phyloP scores from a whole-genome alignment of 257 asterid genomes.

The Lantana camara region DNA sequence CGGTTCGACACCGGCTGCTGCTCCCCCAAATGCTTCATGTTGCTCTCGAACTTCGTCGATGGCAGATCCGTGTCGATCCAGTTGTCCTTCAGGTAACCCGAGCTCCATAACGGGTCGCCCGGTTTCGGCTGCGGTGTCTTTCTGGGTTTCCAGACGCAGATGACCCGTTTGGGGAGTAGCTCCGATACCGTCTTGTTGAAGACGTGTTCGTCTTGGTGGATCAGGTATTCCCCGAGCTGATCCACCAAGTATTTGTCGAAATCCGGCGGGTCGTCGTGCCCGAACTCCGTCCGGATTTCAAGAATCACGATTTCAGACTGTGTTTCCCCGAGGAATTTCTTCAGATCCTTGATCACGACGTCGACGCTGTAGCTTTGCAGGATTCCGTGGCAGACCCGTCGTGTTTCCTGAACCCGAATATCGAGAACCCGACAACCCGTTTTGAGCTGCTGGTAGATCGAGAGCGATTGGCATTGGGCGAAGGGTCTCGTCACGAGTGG shows the following conservation, averaged over 20 bases:
- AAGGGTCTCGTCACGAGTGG: slow-evolving; percentile 73
- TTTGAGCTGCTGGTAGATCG: slow-evolving; percentile 70
- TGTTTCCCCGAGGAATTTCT: slow-evolving; percentile 65
- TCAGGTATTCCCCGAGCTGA: slow-evolving; percentile 66
- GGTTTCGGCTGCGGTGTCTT: slow-evolving; percentile 55
- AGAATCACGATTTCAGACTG: slow-evolving; percentile 69
- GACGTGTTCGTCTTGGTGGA: slow-evolving; percentile 67
- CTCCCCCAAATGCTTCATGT: slow-evolving; percentile 62
- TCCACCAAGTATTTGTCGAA: slow-evolving; percentile 63
- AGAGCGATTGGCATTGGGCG: slow-evolving; percentile 77
- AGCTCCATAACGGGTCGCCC: slow-evolving; percentile 67
- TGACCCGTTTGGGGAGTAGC: slow-evolving; percentile 69
- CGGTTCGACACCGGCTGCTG: slow-evolving; percentile 53
- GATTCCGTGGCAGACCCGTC: slow-evolving; percentile 80
- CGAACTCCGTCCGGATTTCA: slow-evolving; percentile 86
- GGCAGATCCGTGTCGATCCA: slow-evolving; percentile 93
- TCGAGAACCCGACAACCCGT: slow-evolving; percentile 73
- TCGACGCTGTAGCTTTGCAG: slow-evolving; percentile 60
- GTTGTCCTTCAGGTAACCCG: slow-evolving; percentile 67
- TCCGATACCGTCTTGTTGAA: slow-evolving; percentile 63
- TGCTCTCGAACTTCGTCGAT: slow-evolving; percentile 81
- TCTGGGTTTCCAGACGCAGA: slow-evolving; percentile 94
- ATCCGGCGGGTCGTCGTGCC: slow-evolving; percentile 84
- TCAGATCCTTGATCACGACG: slow-evolving; percentile 61
- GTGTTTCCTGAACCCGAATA: slow-evolving; percentile 75